Base-by-base conservation (phyloP, 164 flowering plant species). In the Cinnamomum micranthum region DNA sequence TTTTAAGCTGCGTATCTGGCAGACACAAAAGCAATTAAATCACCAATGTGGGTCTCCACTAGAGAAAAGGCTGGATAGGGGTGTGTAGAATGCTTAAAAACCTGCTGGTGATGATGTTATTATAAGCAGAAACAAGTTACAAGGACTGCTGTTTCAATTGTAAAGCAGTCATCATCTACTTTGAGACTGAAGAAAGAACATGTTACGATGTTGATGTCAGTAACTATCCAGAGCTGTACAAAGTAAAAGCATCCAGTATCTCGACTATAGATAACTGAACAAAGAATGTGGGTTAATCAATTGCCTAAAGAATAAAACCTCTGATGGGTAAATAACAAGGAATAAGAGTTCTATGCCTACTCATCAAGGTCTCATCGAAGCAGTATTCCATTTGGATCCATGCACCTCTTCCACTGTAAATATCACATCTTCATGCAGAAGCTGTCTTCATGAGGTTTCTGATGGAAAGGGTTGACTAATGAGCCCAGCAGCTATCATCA, bases 211-310 rank as follows among this genome's bases (percentile, higher is more conserved):
- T 80, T 59, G 75, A 22, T 76, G 77, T 71, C 70, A 75, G 41
- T 67, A 75, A 66, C 73, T 73, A 66, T 52, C 11, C 63, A 68
- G 28, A 64, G 71, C 89, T 89, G 91, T 89, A 89, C 93, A 87
- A 74, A 41, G 23, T 50, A 74, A 65, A 31, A 62, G 35, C 23
- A 41, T 20, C 62, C 23, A 70, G 66, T 65, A 74, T 78, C 81
- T 83, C 73, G 63, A 74, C 81, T 52, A 63, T 66, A 71, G 73
- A 71, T 65, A 77, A 80, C 81, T 17, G 7, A 76, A 77, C 55
- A 76, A 82, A 80, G 73, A 81, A 74, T 55, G 65, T 77, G 81
- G 81, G 51, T 70, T 33, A 77, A 71, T 73, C 75, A 74, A 77
- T 73, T 76, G 70, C 81, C 75, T 73, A 23, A 31, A 68, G 27